Conservation (phyloP, 176 grass and related monocot species). For the Zizania latifolia region DNA sequence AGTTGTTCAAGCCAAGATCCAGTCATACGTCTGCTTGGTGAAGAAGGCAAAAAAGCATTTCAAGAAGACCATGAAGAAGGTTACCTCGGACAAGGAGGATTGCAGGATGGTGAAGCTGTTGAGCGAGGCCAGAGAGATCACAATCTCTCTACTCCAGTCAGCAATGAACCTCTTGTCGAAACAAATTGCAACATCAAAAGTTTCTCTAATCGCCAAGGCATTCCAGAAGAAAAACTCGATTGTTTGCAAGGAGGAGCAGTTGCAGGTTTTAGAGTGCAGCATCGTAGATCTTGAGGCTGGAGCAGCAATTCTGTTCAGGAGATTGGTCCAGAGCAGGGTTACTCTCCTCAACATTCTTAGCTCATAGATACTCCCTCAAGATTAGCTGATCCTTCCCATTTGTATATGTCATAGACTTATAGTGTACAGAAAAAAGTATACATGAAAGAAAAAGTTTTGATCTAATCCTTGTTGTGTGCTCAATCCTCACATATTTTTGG, state of each 20-base stretch:
- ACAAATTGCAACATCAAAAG: constrained; percentile 13
- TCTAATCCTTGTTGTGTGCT: neutral
- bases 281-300: constrained; percentile 30
- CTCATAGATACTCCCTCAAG: constrained; percentile 17
- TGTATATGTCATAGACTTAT: neutral
- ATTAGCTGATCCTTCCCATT: neutral
- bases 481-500: neutral
- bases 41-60: constrained; percentile 43
- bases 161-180: constrained; percentile 10
- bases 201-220: constrained; percentile 23
- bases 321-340: constrained; percentile 41
- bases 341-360: constrained; percentile 44
- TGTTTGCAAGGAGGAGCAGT: constrained; percentile 14
- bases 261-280: constrained; percentile 1
- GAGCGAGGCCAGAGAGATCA: constrained; percentile 40
- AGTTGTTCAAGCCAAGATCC: constrained; percentile 4
- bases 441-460: constrained; percentile 39
- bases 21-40: constrained; percentile 10
- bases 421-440: constrained; percentile 11
- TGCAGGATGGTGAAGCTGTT: constrained; percentile 1
- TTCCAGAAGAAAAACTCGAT: constrained; percentile 2
- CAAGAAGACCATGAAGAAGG: constrained; percentile 33
- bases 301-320: constrained; percentile 28
- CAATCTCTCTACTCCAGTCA: constrained; percentile 28
- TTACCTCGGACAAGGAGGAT: neutral